Conservation (phyloP, 2,329 filamentous ascomycete genomes). For the Penicillium sp. region DNA sequence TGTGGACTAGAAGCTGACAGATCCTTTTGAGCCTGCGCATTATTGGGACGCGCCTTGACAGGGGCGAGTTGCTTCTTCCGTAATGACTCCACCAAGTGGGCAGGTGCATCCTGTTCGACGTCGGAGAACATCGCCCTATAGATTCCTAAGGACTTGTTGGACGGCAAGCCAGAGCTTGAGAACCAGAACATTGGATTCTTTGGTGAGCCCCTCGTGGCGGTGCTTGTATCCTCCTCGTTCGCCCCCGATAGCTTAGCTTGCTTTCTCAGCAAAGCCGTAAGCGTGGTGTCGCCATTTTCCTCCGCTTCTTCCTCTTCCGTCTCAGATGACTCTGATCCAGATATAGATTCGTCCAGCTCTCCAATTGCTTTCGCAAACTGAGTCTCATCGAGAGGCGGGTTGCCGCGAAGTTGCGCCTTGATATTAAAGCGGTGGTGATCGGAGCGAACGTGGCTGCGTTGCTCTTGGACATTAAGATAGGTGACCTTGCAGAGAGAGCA, state of each 20-base stretch:
- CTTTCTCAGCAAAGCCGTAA: constrained; percentile 77
- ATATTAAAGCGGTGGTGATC: constrained; percentile 94
- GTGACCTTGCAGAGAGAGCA: constrained; percentile 78
- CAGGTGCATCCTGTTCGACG: constrained; percentile 68
- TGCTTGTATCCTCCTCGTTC: constrained; percentile 52
- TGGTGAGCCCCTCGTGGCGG: constrained; percentile 59
- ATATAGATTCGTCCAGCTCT: constrained; percentile 90
- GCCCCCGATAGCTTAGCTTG: constrained; percentile 70
- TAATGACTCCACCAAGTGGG: constrained; percentile 68
- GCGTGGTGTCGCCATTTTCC: constrained; percentile 52
- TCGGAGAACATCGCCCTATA: constrained; percentile 80
- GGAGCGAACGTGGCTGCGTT: constrained; percentile 82
- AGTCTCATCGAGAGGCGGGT: constrained; percentile 70
- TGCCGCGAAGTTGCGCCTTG: constrained; percentile 82
- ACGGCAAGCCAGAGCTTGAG: constrained; percentile 71
- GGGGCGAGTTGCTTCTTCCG: constrained; percentile 76
- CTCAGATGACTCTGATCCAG: constrained; percentile 70
- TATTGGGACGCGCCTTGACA: constrained; percentile 47
- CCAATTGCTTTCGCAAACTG: constrained; percentile 88
- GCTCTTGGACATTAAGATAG: constrained; percentile 75
- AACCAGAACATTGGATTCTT: constrained; percentile 86
- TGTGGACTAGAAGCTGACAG: constrained; percentile 68
- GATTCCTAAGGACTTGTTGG: constrained; percentile 79
- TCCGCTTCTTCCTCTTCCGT: constrained; percentile 66
- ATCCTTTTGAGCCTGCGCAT: constrained; percentile 43